Percentiles rank a stretch among this genome's conserved stretches.
These are phyloP conservation scores for Yamadazyma oceani DNA, from an alignment of 1,139 yeast species.

Conservation along the genomic window DNA sequence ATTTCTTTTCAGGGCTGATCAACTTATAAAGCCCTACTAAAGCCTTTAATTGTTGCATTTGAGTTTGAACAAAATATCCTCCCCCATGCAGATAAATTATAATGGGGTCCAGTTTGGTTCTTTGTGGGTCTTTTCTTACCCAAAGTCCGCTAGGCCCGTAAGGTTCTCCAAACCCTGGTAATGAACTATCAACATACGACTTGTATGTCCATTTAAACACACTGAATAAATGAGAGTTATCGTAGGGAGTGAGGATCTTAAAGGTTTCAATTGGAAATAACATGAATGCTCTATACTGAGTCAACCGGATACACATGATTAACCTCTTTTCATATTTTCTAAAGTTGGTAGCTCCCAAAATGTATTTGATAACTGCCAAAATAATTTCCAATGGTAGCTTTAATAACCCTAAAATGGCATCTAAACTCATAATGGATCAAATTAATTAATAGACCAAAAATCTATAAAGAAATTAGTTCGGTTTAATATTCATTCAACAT, in stretches of 20 bases:
- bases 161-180: constrained; percentile 34
- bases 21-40: constrained; percentile 30
- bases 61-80: constrained; percentile 39
- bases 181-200: constrained; percentile 5
- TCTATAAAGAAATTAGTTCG: not conserved
- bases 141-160: constrained; percentile 38
- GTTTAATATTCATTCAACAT: too few species aligned
- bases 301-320: constrained; percentile 19
- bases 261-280: constrained; percentile 18
- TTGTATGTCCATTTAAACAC: constrained; percentile 1
- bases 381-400: constrained; percentile 13
- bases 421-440: constrained; percentile 6
- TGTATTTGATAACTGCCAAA: constrained; percentile 16
- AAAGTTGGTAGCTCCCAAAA: constrained; percentile 18
- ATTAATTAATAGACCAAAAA: too few species aligned
- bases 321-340: constrained; percentile 21
- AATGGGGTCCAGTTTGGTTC: constrained; percentile 32
- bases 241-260: constrained; percentile 3
- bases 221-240: constrained; percentile 9
- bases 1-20: constrained; percentile 26
- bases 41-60: constrained; percentile 33
- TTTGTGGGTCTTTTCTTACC: constrained; percentile 32
- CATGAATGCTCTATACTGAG: constrained; percentile 20
- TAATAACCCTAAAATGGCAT: constrained; percentile 5
- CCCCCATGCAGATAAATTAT: constrained; percentile 46